Evolutionary conservation across 2,329 filamentous ascomycete genomes (phyloP).

Genomic region (Exophiala viscosa): DNA sequence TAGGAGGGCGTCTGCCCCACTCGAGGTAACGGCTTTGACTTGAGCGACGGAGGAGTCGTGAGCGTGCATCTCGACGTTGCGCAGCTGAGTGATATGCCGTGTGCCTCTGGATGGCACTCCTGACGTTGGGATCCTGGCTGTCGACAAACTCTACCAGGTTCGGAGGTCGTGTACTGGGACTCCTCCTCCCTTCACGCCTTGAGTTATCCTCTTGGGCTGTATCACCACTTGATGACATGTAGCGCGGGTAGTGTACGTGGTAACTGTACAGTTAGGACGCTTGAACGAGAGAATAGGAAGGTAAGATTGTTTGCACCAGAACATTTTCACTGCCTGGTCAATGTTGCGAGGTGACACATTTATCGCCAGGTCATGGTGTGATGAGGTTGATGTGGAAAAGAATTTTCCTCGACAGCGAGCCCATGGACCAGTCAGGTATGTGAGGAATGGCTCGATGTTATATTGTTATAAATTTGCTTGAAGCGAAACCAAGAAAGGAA

Average conservation of each 20-base stretch:
- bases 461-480: too few species aligned
- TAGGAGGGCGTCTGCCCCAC: conserved; percentile 21
- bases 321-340: too few species aligned
- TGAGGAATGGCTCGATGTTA: too few species aligned
- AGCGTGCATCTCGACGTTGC: conserved; percentile 24
- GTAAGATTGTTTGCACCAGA: too few species aligned
- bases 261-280: not conserved
- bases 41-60: conserved; percentile 18
- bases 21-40: conserved; percentile 24
- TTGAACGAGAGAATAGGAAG: not conserved
- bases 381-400: too few species aligned
- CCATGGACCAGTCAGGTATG: too few species aligned
- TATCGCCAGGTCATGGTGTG: too few species aligned
- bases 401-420: too few species aligned
- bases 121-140: conserved; percentile 26
- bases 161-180: conserved; percentile 4
- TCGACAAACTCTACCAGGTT: conserved; percentile 26
- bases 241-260: not conserved
- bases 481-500: too few species aligned
- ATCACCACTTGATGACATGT: conserved; percentile 19
- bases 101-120: conserved; percentile 28
- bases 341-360: too few species aligned
- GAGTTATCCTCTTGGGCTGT: conserved; percentile 12
- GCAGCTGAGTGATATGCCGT: conserved; percentile 27
- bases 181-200: conserved; percentile 1